phyloP scores from a whole-genome alignment of 306 rosid species.

The Glycine soja region DNA sequence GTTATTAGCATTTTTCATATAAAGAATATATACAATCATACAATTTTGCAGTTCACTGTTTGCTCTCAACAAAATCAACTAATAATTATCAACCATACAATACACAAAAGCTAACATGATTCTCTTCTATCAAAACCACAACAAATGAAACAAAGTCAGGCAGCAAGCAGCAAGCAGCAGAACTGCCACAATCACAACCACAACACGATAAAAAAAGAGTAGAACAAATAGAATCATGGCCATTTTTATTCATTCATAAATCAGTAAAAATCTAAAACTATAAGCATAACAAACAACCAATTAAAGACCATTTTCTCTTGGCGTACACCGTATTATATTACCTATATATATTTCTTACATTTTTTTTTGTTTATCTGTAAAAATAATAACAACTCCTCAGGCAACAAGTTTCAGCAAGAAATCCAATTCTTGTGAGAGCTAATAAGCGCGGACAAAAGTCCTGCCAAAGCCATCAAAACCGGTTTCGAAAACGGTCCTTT shows the following conservation, averaged over 20 bases:
- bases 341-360: too few species aligned
- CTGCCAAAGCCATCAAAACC: conserved; percentile 64
- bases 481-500: conserved; percentile 66
- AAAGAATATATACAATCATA: too few species aligned
- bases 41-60: background rate
- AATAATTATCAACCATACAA: background rate
- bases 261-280: conserved; percentile 5
- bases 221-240: background rate
- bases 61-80: background rate
- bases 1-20: too few species aligned
- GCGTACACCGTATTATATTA: background rate
- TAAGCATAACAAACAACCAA: background rate
- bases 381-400: too few species aligned
- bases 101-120: too few species aligned
- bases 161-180: too few species aligned
- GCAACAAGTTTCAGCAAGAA: conserved; percentile 47
- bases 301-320: background rate
- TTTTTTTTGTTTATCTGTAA: too few species aligned
- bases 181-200: too few species aligned
- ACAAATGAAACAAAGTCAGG: background rate
- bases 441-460: conserved; percentile 79
- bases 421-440: conserved; percentile 93
- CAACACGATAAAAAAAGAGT: background rate
- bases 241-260: conserved; percentile 27
- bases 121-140: background rate